Base-by-base conservation (phyloP, 2,329 filamentous ascomycete species). In the Zymoseptoria tritici region DNA sequence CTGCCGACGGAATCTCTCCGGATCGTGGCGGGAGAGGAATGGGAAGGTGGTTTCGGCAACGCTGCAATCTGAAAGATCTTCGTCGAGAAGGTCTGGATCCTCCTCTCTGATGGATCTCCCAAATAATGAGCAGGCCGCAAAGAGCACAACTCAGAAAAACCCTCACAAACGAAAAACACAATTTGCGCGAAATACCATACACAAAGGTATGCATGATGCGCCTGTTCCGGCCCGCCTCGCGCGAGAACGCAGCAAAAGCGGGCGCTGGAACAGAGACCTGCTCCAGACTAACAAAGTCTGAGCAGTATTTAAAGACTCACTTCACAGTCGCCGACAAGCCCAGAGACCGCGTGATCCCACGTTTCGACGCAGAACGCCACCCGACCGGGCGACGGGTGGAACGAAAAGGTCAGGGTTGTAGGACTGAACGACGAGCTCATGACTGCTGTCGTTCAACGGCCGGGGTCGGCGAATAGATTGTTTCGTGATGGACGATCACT, bases 371-470 rank as follows among this genome's bases (percentile, higher is more conserved):
- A 77, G 74, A 74, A 64, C 62, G 52, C 68, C 65, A 46, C 36
- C 64, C 73, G 73, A 70, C 71, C 66, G 68, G 69, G 63, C 68
- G 60, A 63, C 67, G 64, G 65, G 61, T 59, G 70, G 36, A 46
- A 70, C 66, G 74, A 68, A 75, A 78, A 77, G 78, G 78, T 79
- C 78, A 78, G 68, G 63, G 36, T 46, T 66, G 68, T 61, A 62
- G 63, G 67, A 70, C 65, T 68, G 70, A 75, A 70, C 36, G 36
- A 69, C 66, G 63, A 63, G 65, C 64, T 67, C 67, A 71, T 70
- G 72, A 71, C 68, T 62, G 62, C 66, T 68, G 67, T 7, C 65
- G 67, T 65, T 74, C 75, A 75, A 71, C 73, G 73, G 64, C 60
- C 64, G 67, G 72, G 73, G 66, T 76, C 73, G 59, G 68, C 67